phyloP scores from a whole-genome alignment of 371 early-diverging fungal species.

The Thermomucor indicae-seudaticae region DNA sequence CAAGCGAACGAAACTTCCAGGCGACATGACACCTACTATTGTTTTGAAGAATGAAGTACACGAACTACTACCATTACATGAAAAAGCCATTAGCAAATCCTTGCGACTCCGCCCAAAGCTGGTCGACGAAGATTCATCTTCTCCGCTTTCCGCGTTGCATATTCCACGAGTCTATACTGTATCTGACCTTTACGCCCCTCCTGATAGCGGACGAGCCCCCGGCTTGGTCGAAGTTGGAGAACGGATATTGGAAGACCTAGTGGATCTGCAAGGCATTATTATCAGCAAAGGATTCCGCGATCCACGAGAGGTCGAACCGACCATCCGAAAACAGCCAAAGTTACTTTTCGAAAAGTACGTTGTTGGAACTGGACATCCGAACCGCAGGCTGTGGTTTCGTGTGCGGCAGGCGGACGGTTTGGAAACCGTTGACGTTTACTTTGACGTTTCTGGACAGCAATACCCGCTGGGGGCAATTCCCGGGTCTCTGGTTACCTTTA shows the following conservation, averaged over 20 bases:
- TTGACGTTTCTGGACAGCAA: constrained; percentile 6
- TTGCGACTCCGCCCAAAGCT: not conserved
- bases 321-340: not conserved
- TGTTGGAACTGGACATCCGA: constrained; percentile 20
- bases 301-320: not conserved
- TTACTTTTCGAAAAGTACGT: constrained; percentile 2
- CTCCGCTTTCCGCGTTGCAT: not conserved
- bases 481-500: constrained; percentile 18
- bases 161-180: not conserved
- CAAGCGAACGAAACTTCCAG: not conserved
- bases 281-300: constrained; percentile 17
- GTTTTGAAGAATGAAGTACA: not conserved
- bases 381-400: constrained; percentile 18
- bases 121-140: not conserved
- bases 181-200: not conserved
- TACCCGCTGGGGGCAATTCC: constrained; percentile 27
- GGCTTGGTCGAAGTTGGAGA: not conserved
- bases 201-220: not conserved
- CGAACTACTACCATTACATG: not conserved
- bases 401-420: constrained; percentile 21
- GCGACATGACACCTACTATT: not conserved
- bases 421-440: constrained; percentile 23
- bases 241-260: not conserved
- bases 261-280: constrained; percentile 18
- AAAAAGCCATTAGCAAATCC: not conserved